A percentile compares a stretch with the other conserved stretches of the same genome.
phyloP scores from a whole-genome alignment of 2,329 filamentous ascomycete species.

The Drechmeria coniospora region DNA sequence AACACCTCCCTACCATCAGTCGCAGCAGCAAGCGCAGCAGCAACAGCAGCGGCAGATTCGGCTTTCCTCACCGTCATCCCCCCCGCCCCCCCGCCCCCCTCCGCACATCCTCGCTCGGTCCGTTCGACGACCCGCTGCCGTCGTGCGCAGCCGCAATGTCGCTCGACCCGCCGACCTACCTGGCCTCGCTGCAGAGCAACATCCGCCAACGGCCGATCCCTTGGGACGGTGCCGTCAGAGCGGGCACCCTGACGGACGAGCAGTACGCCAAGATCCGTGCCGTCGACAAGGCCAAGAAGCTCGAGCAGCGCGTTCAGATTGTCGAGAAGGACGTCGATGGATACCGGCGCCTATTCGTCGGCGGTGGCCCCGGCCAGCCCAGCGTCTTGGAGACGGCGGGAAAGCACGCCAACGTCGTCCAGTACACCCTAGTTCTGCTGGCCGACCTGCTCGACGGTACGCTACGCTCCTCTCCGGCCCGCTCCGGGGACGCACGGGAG shows the following conservation, averaged over 20 bases:
- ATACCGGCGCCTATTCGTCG: constrained; percentile 69
- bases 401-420: constrained; percentile 78
- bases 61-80: neutral
- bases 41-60: too few species aligned
- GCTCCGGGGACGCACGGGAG: too few species aligned
- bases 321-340: constrained; percentile 67
- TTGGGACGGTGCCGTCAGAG: constrained; percentile 91
- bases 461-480: too few species aligned
- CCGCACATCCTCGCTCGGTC: too few species aligned
- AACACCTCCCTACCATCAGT: too few species aligned
- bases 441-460: constrained; percentile 76
- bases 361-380: constrained; percentile 50
- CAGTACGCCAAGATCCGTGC: constrained; percentile 93
- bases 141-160: constrained; percentile 50
- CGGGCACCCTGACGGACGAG: constrained; percentile 82
- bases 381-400: constrained; percentile 71
- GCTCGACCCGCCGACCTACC: constrained; percentile 80
- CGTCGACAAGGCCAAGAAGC: constrained; percentile 84
- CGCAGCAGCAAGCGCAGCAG: too few species aligned
- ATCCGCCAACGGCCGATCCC: constrained; percentile 91
- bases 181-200: constrained; percentile 80
- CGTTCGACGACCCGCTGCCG: too few species aligned
- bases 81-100: neutral
- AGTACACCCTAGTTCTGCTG: constrained; percentile 84
- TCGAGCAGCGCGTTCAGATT: constrained; percentile 66